Evolutionary conservation across 2,329 filamentous ascomycete species (phyloP).

Genomic region (Phialocephala sp.): DNA sequence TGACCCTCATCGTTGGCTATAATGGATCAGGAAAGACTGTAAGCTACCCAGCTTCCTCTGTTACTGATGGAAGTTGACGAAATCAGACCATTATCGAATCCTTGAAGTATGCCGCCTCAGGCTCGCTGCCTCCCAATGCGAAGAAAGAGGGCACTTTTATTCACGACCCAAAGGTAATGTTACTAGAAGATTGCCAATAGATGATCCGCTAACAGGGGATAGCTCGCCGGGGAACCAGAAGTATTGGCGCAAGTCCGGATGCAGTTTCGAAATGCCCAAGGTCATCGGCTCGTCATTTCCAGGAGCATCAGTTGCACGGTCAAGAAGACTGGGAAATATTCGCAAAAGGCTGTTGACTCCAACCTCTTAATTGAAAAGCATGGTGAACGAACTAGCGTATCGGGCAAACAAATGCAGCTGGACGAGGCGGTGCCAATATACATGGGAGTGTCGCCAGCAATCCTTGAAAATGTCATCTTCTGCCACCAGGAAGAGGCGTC

Average conservation of each 20-base stretch:
- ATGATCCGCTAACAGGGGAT: conserved; percentile 25
- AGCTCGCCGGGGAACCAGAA: conserved; percentile 84
- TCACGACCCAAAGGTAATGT: conserved; percentile 84
- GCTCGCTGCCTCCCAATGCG: conserved; percentile 89
- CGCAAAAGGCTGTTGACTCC: conserved; percentile 84
- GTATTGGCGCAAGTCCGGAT: conserved; percentile 91
- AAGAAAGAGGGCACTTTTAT: conserved; percentile 89
- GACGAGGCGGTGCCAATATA: conserved; percentile 84
- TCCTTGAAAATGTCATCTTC: conserved; percentile 95
- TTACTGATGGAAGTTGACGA: conserved; percentile 25
- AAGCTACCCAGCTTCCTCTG: conserved; percentile 28
- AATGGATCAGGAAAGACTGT: conserved; percentile 97
- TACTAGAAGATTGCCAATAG: background rate
- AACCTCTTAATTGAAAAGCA: conserved; percentile 76
- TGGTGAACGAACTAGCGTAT: conserved; percentile 80
- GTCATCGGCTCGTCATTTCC: conserved; percentile 80
- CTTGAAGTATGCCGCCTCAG: conserved; percentile 96
- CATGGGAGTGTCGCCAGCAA: conserved; percentile 86
- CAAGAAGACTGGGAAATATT: conserved; percentile 72
- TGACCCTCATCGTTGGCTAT: conserved; percentile 95
- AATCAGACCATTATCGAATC: conserved; percentile 92
- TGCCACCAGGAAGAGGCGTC: conserved; percentile 98
- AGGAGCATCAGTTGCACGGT: conserved; percentile 85
- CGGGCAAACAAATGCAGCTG: conserved; percentile 78
- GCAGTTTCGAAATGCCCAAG: conserved; percentile 79